Percentiles rank a stretch among this genome's conserved stretches.
Evolutionary conservation across 73 alveolate species (phyloP).

Genomic region (Symbiodinium natans): DNA sequence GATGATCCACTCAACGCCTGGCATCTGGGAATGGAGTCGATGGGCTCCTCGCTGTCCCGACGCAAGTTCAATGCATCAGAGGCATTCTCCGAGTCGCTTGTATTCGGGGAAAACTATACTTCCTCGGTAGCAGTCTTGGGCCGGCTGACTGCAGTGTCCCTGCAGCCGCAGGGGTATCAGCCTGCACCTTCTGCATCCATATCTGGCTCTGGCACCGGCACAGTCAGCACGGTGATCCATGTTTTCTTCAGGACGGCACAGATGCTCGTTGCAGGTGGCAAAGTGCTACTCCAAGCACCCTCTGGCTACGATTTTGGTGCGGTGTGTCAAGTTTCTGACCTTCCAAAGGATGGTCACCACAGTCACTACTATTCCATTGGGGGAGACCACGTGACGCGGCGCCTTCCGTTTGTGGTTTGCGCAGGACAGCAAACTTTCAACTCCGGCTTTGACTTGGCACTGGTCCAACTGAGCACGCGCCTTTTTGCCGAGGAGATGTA

Average conservation of each 20-base stretch:
- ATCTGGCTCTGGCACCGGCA: too few relatives aligned
- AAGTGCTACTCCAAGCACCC: background rate
- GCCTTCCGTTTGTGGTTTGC: slow-evolving; percentile 23
- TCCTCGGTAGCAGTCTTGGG: slow-evolving; percentile 35
- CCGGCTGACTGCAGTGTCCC: background rate
- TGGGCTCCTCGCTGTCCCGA: slow-evolving; percentile 27
- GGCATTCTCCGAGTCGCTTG: background rate
- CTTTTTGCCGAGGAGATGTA: background rate
- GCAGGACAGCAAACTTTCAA: background rate
- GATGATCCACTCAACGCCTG: slow-evolving; percentile 3
- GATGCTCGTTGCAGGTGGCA: slow-evolving; percentile 19
- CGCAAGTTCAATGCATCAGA: slow-evolving; percentile 22
- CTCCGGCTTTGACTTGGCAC: background rate
- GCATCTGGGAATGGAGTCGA: slow-evolving; percentile 25
- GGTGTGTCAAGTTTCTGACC: background rate
- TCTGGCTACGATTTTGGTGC: background rate
- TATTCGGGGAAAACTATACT: background rate
- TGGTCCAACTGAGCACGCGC: background rate
- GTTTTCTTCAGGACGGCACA: slow-evolving; percentile 32
- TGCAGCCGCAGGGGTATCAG: slow-evolving; percentile 46
- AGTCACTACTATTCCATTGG: slow-evolving; percentile 12
- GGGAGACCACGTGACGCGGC: background rate
- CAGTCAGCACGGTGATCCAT: background rate
- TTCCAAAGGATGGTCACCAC: slow-evolving; percentile 20
- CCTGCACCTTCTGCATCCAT: background rate